Evolutionary conservation across 306 rosid species (phyloP).

Genomic region (Prosopis cineraria): DNA sequence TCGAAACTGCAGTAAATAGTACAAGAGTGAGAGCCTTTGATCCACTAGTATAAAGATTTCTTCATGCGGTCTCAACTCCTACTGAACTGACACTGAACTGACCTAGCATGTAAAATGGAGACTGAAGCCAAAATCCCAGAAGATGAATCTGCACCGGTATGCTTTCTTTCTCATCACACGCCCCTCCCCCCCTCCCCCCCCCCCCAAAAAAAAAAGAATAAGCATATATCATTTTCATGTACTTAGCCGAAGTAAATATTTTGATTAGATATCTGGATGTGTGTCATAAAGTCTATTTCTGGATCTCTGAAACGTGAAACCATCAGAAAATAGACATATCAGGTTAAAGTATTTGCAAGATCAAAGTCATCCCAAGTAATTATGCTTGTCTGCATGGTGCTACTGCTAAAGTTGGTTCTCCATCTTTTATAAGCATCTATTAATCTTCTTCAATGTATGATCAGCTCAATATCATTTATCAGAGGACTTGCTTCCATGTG

Average conservation of each 20-base stretch:
- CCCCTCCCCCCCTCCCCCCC: no score
- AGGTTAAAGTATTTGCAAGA: background rate
- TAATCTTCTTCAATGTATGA: background rate
- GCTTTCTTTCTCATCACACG: conserved; percentile 25
- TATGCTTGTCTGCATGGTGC: conserved; percentile 26
- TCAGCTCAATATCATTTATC: conserved; percentile 6
- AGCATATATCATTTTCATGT: conserved; percentile 1
- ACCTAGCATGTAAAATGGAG: conserved; percentile 47
- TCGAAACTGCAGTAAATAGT: conserved; percentile 25
- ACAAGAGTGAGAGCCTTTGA: conserved; percentile 11
- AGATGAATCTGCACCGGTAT: conserved; percentile 47
- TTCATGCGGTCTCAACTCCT: conserved; percentile 31
- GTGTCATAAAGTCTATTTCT: background rate
- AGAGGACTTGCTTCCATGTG: conserved; percentile 3
- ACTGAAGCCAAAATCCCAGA: conserved; percentile 45
- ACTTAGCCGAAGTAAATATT: background rate
- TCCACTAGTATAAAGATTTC: conserved; percentile 22
- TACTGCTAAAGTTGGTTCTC: conserved; percentile 9
- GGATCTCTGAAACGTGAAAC: background rate
- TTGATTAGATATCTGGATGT: conserved; percentile 8
- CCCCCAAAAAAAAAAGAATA: no score
- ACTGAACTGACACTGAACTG: conserved; percentile 22
- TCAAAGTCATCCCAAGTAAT: background rate
- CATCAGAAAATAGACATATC: background rate
- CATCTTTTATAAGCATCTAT: background rate